phyloP scores from a whole-genome alignment of 106 monocot genomes.

The Platanthera zijinensis region DNA sequence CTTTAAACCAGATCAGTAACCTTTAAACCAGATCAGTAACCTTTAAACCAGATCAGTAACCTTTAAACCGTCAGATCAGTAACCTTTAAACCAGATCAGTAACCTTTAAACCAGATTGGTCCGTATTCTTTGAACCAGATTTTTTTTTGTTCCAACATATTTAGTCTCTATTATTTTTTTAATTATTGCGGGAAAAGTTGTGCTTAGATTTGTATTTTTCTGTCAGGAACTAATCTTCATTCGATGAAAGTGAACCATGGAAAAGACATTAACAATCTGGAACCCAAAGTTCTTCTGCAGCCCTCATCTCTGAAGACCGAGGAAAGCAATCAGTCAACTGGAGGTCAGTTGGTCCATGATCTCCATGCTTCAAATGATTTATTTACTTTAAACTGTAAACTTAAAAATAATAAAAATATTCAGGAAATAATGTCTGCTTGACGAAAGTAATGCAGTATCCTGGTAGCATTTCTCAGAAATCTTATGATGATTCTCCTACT shows the following conservation, averaged over 20 bases:
- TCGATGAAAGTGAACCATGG: background rate
- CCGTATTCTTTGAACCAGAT: no score
- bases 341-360: constrained; percentile 1
- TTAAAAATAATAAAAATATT: background rate
- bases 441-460: background rate
- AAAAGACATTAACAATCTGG: background rate
- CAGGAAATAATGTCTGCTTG: background rate
- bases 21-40: no score
- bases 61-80: no score
- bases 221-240: constrained; percentile 6
- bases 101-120: no score
- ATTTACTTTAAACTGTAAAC: background rate
- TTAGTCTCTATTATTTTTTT: no score
- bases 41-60: no score
- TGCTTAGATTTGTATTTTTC: background rate
- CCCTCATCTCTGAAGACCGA: no score
- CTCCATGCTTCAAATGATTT: background rate
- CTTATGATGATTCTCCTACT: background rate
- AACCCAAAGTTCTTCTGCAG: background rate
- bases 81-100: no score
- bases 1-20: no score
- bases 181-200: no score
- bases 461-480: background rate
- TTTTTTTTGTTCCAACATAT: no score
- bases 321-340: background rate